Evolutionary conservation across 306 rosid species (phyloP).

Genomic region (Purshia tridentata): DNA sequence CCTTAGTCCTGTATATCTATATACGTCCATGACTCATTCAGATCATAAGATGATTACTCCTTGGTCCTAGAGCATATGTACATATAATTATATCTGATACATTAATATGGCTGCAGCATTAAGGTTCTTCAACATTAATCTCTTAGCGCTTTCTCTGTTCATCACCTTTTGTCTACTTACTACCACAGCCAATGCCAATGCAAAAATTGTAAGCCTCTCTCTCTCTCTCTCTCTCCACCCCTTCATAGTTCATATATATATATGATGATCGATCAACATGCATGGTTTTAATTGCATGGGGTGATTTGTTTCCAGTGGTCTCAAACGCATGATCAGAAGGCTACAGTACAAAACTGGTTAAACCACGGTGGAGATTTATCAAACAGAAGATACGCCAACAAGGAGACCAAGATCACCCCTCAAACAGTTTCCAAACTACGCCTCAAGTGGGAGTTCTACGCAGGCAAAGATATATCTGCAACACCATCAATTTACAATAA

Average conservation of each 20-base stretch:
- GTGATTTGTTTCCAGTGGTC: too few relatives aligned
- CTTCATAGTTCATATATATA: too few relatives aligned
- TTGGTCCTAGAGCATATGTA: too few relatives aligned
- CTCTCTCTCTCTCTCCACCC: too few relatives aligned
- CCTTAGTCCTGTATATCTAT: too few relatives aligned
- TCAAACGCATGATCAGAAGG: neutral
- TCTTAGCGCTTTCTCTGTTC: neutral
- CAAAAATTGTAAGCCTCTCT: too few relatives aligned
- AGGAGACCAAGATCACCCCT: constrained; percentile 42
- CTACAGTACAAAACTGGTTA: constrained; percentile 32
- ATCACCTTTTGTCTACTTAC: constrained; percentile 7
- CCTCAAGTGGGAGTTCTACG: constrained; percentile 47
- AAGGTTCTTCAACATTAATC: neutral
- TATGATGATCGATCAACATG: too few relatives aligned
- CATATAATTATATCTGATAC: too few relatives aligned
- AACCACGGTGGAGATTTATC: constrained; percentile 58
- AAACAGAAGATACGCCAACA: constrained; percentile 52
- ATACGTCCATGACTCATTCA: too few relatives aligned
- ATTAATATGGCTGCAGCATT: neutral
- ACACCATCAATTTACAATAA: constrained; percentile 44
- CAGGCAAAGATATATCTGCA: constrained; percentile 46
- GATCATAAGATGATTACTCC: too few relatives aligned
- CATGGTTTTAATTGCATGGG: too few relatives aligned
- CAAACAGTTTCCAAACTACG: constrained; percentile 26
- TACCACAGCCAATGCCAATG: neutral